Base-by-base conservation (phyloP, 78 protist species). In the Pelomyxa schiedti region DNA sequence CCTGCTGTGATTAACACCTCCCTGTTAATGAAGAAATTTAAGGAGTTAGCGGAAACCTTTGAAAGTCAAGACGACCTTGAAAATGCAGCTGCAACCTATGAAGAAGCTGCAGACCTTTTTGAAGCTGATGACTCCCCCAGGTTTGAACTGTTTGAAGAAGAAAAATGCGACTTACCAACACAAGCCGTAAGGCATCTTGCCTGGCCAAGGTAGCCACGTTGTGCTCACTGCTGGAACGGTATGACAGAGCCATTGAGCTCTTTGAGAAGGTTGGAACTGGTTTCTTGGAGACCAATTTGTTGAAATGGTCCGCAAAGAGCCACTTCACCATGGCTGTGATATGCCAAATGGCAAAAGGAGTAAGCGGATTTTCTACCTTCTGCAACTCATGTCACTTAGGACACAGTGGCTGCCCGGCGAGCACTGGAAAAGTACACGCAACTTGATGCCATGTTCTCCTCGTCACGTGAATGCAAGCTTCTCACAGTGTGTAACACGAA, bases 291-390 rank as follows among this genome's bases (percentile, higher is more conserved):
- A 64, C 36, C 68, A 75, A 26, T 8, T 73, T 84, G 41, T 78
- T 83, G 52, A 78, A 74, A 75, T 84, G 42, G 66, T 2, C 53
- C 42, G 91, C 76, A 70, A 83, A 86, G 77, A 87, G 77, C 40
- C 75, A 85, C 72, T 29, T 79, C 67, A 29, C 78, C 64, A 47
- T 42, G 30, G 87, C 91, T 3, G 65, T 35, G 8, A 0, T 83
- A 5, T 85, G 88, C 86, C 81, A 39, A 16, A 53, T 77, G 6
- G 65, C 74, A 24, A 24, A 1, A 2, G 69, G 69, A 28, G 79
- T 70, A 37, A 1, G 75, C 29, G 26, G 29, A 7, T 24, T 7
- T 39, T 24, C 47, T 22, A 40, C 16, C 29, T 47, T 22, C 29
- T 22, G 16, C 63, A 47, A 47, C 16, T 22, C 63, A 22, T 22